Conservation (phyloP, 371 early-diverging fungal genomes). For the Apophysomyces variabilis region DNA sequence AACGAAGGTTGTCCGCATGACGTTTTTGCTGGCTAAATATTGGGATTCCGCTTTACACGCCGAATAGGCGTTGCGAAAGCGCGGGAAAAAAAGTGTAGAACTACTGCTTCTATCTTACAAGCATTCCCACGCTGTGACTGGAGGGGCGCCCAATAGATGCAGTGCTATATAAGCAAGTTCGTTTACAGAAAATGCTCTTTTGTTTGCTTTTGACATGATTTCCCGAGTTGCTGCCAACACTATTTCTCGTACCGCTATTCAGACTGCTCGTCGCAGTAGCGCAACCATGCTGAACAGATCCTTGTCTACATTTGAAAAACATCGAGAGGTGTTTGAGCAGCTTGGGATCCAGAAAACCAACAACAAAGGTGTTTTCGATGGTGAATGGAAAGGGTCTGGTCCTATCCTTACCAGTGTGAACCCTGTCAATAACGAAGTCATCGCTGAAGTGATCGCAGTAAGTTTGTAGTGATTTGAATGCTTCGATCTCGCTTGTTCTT, state of each 20-base stretch:
- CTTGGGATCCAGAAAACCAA: conserved; percentile 71
- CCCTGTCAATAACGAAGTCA: conserved; percentile 88
- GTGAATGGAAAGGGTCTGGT: conserved; percentile 87
- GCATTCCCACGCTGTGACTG: conserved; percentile 12
- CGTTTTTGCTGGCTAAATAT: no score
- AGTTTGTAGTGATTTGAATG: conserved; percentile 19
- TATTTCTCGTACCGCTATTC: not conserved
- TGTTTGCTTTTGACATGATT: conserved; percentile 11
- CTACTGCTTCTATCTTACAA: not conserved
- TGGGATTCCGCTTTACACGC: not conserved
- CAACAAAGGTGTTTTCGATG: conserved; percentile 90
- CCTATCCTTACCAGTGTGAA: conserved; percentile 75
- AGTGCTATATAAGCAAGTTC: not conserved
- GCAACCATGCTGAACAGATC: conserved; percentile 21
- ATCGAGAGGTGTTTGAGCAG: conserved; percentile 62
- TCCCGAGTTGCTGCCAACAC: conserved; percentile 9
- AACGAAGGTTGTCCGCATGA: not conserved
- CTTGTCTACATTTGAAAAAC: conserved; percentile 48
- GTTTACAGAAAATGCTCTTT: not conserved
- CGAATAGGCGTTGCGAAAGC: not conserved
- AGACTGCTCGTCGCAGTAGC: conserved; percentile 1
- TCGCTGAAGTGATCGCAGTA: conserved; percentile 83
- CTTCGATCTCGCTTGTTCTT: conserved; percentile 15
- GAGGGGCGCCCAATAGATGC: not conserved
- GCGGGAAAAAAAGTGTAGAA: not conserved